Evolutionary conservation across 2,329 filamentous ascomycete species (phyloP).

Genomic region (Nemania sp.): DNA sequence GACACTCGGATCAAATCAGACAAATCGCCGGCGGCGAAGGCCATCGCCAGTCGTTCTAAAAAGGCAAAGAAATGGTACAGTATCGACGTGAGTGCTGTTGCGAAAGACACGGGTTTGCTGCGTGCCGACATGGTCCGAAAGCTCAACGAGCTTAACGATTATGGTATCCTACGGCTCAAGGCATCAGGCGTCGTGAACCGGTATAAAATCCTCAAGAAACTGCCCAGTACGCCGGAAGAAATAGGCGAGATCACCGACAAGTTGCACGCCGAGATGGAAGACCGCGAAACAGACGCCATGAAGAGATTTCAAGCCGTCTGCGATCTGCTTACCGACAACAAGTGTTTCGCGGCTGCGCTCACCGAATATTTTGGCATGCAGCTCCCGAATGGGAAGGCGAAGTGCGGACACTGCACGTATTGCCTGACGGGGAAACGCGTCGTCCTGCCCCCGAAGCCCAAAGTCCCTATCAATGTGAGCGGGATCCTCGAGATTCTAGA

Average conservation of each 20-base stretch:
- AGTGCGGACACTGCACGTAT: constrained; percentile 61
- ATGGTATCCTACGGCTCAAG: constrained; percentile 53
- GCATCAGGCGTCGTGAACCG: constrained; percentile 56
- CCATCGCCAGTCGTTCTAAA: constrained; percentile 47
- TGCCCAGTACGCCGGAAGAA: constrained; percentile 49
- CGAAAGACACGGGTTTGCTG: constrained; percentile 37
- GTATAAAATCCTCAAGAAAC: constrained; percentile 52
- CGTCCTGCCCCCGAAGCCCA: constrained; percentile 44
- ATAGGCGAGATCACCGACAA: constrained; percentile 49
- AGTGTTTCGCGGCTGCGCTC: constrained; percentile 56
- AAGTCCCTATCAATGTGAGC: constrained; percentile 43
- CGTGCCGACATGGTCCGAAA: constrained; percentile 56
- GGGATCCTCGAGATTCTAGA: constrained; percentile 50
- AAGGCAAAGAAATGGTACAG: constrained; percentile 48
- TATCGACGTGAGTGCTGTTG: constrained; percentile 52
- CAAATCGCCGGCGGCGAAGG: constrained; percentile 45
- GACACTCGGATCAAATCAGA: constrained; percentile 41
- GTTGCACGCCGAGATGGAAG: constrained; percentile 54
- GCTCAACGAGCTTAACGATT: constrained; percentile 57
- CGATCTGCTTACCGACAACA: constrained; percentile 53
- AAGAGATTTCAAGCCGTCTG: constrained; percentile 53
- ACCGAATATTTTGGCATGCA: constrained; percentile 62
- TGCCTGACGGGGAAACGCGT: constrained; percentile 46
- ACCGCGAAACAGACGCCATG: constrained; percentile 58
- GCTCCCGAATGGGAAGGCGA: constrained; percentile 45